Conservation (phyloP, 306 rosid genomes). For the Herpetospermum pedunculosum region DNA sequence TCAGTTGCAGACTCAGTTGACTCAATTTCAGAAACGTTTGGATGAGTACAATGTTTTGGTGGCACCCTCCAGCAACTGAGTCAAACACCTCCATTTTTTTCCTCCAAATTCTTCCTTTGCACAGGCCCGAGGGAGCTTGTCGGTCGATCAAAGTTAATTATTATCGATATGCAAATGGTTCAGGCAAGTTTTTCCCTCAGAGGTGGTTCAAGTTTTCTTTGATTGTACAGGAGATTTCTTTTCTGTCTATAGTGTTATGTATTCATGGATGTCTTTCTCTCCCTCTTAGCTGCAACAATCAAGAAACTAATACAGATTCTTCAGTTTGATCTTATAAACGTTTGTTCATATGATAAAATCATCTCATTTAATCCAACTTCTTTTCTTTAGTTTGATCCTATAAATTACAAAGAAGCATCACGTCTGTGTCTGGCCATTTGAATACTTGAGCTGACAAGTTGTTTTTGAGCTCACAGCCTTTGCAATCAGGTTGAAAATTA, state of each 20-base stretch:
- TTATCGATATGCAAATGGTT: slow-evolving; percentile 10
- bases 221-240: slow-evolving; percentile 1
- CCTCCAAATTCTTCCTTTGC: background rate
- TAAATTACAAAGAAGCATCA: background rate
- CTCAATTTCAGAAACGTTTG: slow-evolving; percentile 66
- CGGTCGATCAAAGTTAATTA: slow-evolving; percentile 9
- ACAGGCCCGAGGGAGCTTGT: slow-evolving; percentile 13
- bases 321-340: background rate
- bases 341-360: background rate
- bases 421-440: too few species aligned
- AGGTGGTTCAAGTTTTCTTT: slow-evolving; percentile 12
- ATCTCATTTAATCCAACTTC: background rate
- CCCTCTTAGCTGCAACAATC: background rate
- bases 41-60: slow-evolving; percentile 54
- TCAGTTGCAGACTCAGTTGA: slow-evolving; percentile 71
- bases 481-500: background rate
- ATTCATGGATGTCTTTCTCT: background rate
- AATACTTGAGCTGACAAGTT: background rate
- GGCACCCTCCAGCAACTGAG: slow-evolving; percentile 43
- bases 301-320: background rate
- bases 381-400: background rate
- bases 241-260: background rate
- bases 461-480: background rate
- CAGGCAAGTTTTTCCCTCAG: slow-evolving; percentile 3
- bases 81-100: background rate